Evolutionary conservation across 2,329 filamentous ascomycete genomes (phyloP).

Genomic region (Cercospora sp.): DNA sequence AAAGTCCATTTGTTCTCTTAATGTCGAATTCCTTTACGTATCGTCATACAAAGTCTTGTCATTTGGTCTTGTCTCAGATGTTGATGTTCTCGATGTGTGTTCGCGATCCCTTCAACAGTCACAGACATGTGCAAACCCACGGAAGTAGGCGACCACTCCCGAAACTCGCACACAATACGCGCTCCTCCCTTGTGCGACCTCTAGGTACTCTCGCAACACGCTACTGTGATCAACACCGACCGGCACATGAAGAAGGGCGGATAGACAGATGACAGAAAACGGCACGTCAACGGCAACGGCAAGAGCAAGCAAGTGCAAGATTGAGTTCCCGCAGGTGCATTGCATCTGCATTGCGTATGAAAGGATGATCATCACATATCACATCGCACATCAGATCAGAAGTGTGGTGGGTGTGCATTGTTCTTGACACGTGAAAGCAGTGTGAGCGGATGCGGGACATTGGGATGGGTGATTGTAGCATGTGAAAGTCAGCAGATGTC

Average conservation of each 20-base stretch:
- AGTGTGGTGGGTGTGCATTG: too few species aligned
- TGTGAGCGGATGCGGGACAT: too few species aligned
- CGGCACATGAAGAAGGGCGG: background rate
- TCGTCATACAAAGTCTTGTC: background rate
- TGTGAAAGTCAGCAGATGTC: too few species aligned
- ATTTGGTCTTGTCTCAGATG: background rate
- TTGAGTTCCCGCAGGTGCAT: slow-evolving; percentile 4
- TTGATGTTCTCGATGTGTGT: too few species aligned
- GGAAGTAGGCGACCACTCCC: background rate
- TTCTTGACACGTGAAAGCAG: too few species aligned
- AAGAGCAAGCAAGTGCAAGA: background rate
- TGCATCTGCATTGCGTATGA: background rate
- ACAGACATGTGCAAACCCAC: too few species aligned
- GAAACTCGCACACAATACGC: background rate
- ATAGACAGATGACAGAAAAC: background rate
- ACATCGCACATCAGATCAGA: too few species aligned
- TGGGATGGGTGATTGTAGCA: too few species aligned
- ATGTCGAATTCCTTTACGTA: slow-evolving; percentile 4
- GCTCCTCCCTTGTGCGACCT: background rate
- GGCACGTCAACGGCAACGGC: background rate
- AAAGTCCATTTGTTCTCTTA: slow-evolving; percentile 14
- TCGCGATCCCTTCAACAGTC: too few species aligned
- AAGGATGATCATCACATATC: background rate
- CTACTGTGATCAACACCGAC: background rate
- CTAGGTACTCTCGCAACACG: too few species aligned